Conservation (phyloP, 305 asterid species). For the Ajuga reptans region DNA sequence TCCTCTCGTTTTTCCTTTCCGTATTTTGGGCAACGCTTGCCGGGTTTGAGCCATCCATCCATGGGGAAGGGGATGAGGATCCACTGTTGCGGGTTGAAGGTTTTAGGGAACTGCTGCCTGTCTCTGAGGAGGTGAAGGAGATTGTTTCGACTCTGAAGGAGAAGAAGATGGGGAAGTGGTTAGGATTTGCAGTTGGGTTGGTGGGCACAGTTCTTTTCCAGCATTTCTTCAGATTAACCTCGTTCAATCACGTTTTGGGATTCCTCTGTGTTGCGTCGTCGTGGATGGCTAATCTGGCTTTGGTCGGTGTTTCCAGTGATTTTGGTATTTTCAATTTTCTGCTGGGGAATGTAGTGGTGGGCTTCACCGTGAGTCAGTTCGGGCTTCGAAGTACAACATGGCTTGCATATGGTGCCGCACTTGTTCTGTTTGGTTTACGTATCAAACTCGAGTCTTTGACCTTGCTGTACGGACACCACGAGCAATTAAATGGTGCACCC, state of each 20-base stretch:
- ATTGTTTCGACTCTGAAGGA: neutral
- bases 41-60: neutral
- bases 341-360: slow-evolving; percentile 12
- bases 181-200: slow-evolving; percentile 9
- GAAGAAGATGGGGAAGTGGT: neutral
- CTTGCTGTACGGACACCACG: too few species aligned
- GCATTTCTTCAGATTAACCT: slow-evolving; percentile 9
- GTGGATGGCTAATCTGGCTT: slow-evolving; percentile 15
- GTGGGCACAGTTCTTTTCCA: slow-evolving; percentile 1
- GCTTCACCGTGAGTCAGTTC: neutral
- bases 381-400: slow-evolving; percentile 12
- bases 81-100: neutral
- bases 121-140: neutral
- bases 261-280: slow-evolving; percentile 10
- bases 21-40: neutral
- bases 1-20: neutral
- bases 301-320: neutral
- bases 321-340: slow-evolving; percentile 12
- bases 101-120: neutral
- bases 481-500: too few species aligned
- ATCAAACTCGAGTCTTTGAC: neutral
- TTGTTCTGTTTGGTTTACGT: neutral
- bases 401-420: slow-evolving; percentile 8
- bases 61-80: neutral
- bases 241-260: slow-evolving; percentile 13